These are phyloP conservation scores for Tubosaeta sp. DNA, from an alignment of 768 basidiomycete genomes.

Conservation along the genomic window DNA sequence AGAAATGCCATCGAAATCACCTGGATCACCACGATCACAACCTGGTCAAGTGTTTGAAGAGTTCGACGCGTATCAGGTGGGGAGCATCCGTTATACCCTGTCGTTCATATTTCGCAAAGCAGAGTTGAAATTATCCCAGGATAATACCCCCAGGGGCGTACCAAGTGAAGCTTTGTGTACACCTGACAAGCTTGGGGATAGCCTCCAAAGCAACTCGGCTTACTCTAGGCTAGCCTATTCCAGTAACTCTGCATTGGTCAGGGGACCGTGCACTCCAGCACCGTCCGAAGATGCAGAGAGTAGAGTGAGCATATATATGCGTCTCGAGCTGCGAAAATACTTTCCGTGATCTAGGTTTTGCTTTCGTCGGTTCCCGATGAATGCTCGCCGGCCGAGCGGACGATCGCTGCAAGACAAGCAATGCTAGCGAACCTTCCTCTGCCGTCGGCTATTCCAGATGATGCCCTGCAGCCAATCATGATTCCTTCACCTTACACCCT, in stretches of 20 bases:
- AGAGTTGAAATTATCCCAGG: background rate
- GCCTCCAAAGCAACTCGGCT: constrained; percentile 26
- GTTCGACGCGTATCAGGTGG: constrained; percentile 1
- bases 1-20: background rate
- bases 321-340: background rate
- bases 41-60: background rate
- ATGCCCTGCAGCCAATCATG: constrained; percentile 62
- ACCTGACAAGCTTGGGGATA: constrained; percentile 20
- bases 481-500: constrained; percentile 62
- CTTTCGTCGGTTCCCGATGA: background rate
- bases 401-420: constrained; percentile 51
- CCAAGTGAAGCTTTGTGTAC: constrained; percentile 9
- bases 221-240: constrained; percentile 16
- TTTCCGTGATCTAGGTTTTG: constrained; percentile 2
- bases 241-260: constrained; percentile 6
- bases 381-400: constrained; percentile 30
- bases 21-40: background rate
- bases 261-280: background rate
- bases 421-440: constrained; percentile 59
- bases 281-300: background rate
- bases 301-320: constrained; percentile 22
- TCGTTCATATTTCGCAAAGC: background rate
- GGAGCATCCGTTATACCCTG: background rate
- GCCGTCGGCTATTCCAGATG: constrained; percentile 59
- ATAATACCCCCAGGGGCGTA: background rate